Evolutionary conservation across 2,329 filamentous ascomycete genomes (phyloP).

Genomic region (Madurella fahalii): DNA sequence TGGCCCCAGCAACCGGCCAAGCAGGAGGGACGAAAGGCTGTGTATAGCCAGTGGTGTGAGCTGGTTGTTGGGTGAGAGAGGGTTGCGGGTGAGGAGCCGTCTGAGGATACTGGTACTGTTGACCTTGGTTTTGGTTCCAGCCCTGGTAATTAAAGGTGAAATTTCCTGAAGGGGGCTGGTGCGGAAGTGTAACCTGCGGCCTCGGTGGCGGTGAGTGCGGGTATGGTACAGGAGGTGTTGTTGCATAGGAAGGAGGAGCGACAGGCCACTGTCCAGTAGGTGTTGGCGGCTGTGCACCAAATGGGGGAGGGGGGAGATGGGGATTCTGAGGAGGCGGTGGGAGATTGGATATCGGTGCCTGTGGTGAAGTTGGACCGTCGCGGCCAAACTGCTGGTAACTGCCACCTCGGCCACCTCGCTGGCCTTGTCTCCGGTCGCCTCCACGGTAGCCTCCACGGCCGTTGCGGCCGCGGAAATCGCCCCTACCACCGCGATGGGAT

Average conservation of each 20-base stretch:
- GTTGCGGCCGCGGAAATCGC: conserved; percentile 46
- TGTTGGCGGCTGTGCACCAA: conserved; percentile 17
- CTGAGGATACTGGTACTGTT: conserved; percentile 29
- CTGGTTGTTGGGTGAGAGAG: conserved; percentile 21
- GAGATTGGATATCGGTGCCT: conserved; percentile 9
- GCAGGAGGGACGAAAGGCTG: conserved; percentile 39
- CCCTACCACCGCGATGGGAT: conserved; percentile 39
- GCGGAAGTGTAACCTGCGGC: conserved; percentile 12
- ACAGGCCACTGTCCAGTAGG: conserved; percentile 22
- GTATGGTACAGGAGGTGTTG: conserved; percentile 14
- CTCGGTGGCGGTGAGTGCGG: conserved; percentile 6
- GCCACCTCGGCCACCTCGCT: conserved; percentile 35
- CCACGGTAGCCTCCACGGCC: conserved; percentile 34
- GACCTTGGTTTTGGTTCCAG: conserved; percentile 22
- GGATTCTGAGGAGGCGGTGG: conserved; percentile 20
- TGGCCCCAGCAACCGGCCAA: conserved; percentile 30
- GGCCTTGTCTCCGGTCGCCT: conserved; percentile 33
- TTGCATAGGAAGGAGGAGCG: conserved; percentile 4
- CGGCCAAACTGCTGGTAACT: conserved; percentile 17
- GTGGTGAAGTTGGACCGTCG: conserved; percentile 16
- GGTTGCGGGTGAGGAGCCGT: conserved; percentile 22
- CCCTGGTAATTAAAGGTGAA: conserved; percentile 22
- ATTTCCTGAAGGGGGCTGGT: conserved; percentile 13
- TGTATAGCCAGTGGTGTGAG: conserved; percentile 5
- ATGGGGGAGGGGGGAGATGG: conserved; percentile 27